These are phyloP conservation scores for Penicillium angulare DNA, from an alignment of 495 filamentous ascomycete species.

Conservation along the genomic window DNA sequence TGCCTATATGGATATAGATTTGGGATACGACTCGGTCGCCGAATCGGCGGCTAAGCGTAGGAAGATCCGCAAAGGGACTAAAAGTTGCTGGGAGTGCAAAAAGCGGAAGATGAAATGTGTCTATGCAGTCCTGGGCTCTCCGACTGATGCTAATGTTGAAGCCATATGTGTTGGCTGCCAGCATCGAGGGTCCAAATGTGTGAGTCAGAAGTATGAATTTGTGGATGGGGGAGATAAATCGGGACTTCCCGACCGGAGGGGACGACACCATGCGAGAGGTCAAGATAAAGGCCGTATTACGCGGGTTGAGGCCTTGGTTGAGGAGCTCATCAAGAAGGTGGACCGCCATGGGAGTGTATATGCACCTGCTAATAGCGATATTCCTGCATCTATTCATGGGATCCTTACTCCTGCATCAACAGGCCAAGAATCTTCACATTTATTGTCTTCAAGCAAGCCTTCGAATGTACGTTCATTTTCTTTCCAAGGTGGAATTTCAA, in stretches of 20 bases:
- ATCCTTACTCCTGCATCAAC: constrained; percentile 2
- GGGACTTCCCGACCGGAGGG: constrained; percentile 27
- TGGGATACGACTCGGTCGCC: constrained; percentile 1
- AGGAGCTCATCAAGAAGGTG: constrained; percentile 10
- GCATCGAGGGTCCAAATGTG: constrained; percentile 7
- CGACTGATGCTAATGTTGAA: not conserved
- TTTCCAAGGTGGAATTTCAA: not conserved
- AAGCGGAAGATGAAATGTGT: constrained; percentile 13
- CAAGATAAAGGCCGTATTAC: constrained; percentile 3
- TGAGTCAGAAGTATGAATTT: constrained; percentile 12
- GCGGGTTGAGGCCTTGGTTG: not conserved
- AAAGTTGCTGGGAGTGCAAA: constrained; percentile 31
- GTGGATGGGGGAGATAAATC: not conserved
- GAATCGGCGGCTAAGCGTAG: constrained; percentile 7
- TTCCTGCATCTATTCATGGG: not conserved
- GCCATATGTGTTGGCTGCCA: constrained; percentile 9
- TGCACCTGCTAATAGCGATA: not conserved
- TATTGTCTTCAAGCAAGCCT: constrained; percentile 1
- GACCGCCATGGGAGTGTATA: not conserved
- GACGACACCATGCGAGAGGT: not conserved
- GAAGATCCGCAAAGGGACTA: constrained; percentile 23
- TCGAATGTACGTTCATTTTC: not conserved
- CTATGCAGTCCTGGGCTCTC: constrained; percentile 2
- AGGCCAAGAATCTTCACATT: not conserved
- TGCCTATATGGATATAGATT: not conserved